Percentiles rank a stretch among this genome's conserved stretches.
These are phyloP conservation scores for Elongisporangium anandrum DNA, from an alignment of 352 stramenopile species.

Conservation along the genomic window DNA sequence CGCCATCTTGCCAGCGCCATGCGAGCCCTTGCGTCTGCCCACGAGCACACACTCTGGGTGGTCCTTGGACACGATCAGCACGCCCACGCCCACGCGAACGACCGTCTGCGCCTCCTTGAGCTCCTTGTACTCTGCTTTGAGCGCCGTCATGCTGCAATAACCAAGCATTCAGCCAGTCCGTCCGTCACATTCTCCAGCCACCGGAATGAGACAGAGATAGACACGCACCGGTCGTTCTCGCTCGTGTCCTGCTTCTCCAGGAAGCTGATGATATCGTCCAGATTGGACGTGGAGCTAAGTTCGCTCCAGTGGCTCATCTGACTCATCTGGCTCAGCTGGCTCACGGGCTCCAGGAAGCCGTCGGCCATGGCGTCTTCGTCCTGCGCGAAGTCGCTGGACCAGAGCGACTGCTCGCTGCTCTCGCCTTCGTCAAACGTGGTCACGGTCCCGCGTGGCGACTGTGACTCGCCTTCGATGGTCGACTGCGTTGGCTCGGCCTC, in stretches of 20 bases:
- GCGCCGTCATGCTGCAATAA: slow-evolving; percentile 30
- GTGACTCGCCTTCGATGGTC: slow-evolving; percentile 10
- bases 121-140: slow-evolving; percentile 61
- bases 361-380: slow-evolving; percentile 22
- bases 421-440: slow-evolving; percentile 44
- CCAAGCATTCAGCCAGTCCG: no score
- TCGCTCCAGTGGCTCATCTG: slow-evolving; percentile 79
- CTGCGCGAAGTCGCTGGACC: slow-evolving; percentile 47
- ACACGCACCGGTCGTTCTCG: slow-evolving; percentile 46
- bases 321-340: slow-evolving; percentile 67
- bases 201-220: neutral
- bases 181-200: neutral
- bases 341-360: slow-evolving; percentile 53
- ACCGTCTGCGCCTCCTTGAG: slow-evolving; percentile 50
- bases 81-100: slow-evolving; percentile 73
- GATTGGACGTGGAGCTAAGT: slow-evolving; percentile 76
- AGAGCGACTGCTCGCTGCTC: slow-evolving; percentile 54
- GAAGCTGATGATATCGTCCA: slow-evolving; percentile 85
- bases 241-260: slow-evolving; percentile 73
- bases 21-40: slow-evolving; percentile 64
- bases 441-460: slow-evolving; percentile 31
- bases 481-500: slow-evolving; percentile 6
- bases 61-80: slow-evolving; percentile 61
- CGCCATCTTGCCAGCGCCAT: slow-evolving; percentile 72
- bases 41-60: slow-evolving; percentile 72